Conservation (phyloP, 2,329 filamentous ascomycete genomes). For the Xylariaceae sp. region DNA sequence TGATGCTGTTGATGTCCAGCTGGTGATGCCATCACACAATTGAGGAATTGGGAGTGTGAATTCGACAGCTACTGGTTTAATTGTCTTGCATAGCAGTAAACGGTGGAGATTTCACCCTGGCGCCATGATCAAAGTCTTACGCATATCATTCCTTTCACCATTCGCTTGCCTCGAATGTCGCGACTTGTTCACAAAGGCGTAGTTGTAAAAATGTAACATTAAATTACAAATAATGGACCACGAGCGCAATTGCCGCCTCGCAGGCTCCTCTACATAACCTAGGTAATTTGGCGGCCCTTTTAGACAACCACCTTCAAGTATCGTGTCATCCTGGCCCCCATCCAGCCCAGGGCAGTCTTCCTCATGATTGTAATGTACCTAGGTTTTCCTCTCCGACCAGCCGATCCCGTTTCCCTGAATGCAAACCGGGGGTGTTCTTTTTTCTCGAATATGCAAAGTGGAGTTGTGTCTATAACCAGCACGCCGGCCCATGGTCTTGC, state of each 20-base stretch:
- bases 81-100: too few relatives aligned
- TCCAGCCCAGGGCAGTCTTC: conserved; percentile 3
- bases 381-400: conserved; percentile 6
- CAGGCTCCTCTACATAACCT: neutral
- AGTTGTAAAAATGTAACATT: too few relatives aligned
- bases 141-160: too few relatives aligned
- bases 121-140: too few relatives aligned
- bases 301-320: neutral
- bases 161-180: too few relatives aligned
- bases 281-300: conserved; percentile 2
- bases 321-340: conserved; percentile 7
- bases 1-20: too few relatives aligned
- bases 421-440: conserved; percentile 12
- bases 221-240: neutral
- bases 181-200: too few relatives aligned
- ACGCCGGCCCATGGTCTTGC: conserved; percentile 23
- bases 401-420: conserved; percentile 15
- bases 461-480: conserved; percentile 44
- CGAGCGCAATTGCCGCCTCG: neutral
- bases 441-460: conserved; percentile 39
- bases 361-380: too few relatives aligned
- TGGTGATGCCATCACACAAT: too few relatives aligned
- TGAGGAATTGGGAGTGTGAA: too few relatives aligned
- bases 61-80: too few relatives aligned
- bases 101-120: too few relatives aligned